These are phyloP conservation scores for Cystobasidium ongulense DNA, from an alignment of 768 basidiomycete species.

Conservation along the genomic window DNA sequence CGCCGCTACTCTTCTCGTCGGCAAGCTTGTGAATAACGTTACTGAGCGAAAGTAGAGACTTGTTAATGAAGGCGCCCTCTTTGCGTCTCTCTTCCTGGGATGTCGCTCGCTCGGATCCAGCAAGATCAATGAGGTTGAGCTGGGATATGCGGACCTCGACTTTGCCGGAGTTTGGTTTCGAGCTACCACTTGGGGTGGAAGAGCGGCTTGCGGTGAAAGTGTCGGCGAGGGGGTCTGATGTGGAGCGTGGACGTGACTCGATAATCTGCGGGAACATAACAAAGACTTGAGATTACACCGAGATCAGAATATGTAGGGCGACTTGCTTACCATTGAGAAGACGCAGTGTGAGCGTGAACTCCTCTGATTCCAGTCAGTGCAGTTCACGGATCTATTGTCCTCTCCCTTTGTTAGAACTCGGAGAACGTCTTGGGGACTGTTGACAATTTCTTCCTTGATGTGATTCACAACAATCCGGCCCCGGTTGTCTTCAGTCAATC, in stretches of 20 bases:
- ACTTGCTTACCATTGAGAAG: slow-evolving; percentile 64
- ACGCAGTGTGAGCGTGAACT: slow-evolving; percentile 91
- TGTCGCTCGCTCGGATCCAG: slow-evolving; percentile 92
- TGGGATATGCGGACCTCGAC: slow-evolving; percentile 11
- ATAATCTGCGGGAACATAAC: slow-evolving; percentile 20
- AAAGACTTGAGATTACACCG: no score
- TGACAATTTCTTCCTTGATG: slow-evolving; percentile 86
- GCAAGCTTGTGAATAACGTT: slow-evolving; percentile 85
- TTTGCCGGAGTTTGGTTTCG: slow-evolving; percentile 35
- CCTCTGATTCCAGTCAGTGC: slow-evolving; percentile 97
- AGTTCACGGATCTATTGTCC: slow-evolving; percentile 76
- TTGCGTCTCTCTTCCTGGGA: slow-evolving; percentile 90
- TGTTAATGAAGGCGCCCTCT: slow-evolving; percentile 80
- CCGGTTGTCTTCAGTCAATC: slow-evolving; percentile 49
- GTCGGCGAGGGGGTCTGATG: not conserved
- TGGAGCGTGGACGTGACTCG: not conserved
- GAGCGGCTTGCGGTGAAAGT: not conserved
- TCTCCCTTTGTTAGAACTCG: slow-evolving; percentile 80
- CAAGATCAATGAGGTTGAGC: slow-evolving; percentile 81
- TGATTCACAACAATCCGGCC: slow-evolving; percentile 59
- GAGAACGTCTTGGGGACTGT: slow-evolving; percentile 71
- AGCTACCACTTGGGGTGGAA: not conserved
- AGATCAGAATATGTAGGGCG: not conserved
- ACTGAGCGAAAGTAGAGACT: slow-evolving; percentile 79
- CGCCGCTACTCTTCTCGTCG: slow-evolving; percentile 59